Evolutionary conservation across 2,329 filamentous ascomycete species (phyloP).

Genomic region (Cytospora schulzeri): DNA sequence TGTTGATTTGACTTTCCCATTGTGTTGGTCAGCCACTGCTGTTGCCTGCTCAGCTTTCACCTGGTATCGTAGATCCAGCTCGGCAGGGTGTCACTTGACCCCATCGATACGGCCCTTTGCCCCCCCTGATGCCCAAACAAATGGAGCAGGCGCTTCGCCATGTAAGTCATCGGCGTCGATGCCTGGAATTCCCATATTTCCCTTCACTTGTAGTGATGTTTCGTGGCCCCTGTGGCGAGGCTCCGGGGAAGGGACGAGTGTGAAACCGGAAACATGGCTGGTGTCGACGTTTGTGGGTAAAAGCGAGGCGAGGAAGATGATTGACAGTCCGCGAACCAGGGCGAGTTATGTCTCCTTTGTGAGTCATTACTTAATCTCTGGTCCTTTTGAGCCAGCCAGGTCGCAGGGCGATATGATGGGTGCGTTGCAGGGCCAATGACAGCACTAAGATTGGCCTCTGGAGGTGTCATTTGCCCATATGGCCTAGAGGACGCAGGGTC

Average conservation of each 20-base stretch:
- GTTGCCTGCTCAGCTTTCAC: conserved; percentile 8
- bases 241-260: not conserved
- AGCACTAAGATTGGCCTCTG: not conserved
- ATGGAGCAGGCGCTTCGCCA: not conserved
- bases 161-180: not conserved
- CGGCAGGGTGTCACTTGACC: conserved; percentile 1
- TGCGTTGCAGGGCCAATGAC: not conserved
- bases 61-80: conserved; percentile 6
- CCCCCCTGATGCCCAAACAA: not conserved
- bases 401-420: not conserved
- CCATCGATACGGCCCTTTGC: not conserved
- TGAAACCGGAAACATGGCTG: not conserved
- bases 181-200: not conserved
- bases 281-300: not conserved
- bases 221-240: not conserved
- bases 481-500: not conserved
- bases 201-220: not conserved
- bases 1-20: not conserved
- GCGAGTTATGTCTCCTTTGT: not conserved
- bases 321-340: not conserved
- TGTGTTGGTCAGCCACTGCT: not conserved
- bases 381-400: not conserved
- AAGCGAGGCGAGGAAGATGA: not conserved
- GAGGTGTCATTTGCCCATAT: not conserved
- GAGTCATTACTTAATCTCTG: not conserved